Percentiles rank a stretch among this genome's conserved stretches.
Conservation (phyloP, 768 basidiomycete species). For the Leccinum incarnatum region DNA sequence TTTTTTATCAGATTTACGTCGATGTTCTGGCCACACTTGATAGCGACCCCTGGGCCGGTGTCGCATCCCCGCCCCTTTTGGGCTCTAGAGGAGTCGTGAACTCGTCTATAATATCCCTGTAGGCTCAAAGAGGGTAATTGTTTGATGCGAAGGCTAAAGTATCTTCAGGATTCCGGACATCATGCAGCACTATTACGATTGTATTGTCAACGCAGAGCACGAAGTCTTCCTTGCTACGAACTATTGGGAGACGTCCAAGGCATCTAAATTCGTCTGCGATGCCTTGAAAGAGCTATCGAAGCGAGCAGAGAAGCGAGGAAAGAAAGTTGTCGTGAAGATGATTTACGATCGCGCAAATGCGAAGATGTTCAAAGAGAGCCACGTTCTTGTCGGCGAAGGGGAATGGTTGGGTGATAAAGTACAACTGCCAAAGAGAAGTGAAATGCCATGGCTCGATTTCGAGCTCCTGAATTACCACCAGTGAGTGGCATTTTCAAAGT, state of each 20-base stretch:
- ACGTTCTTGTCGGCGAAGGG: conserved; percentile 43
- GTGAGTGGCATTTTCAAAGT: conserved; percentile 11
- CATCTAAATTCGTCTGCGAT: conserved; percentile 48
- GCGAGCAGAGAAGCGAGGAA: conserved; percentile 41
- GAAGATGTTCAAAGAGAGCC: conserved; percentile 47
- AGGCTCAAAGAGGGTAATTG: conserved; percentile 12
- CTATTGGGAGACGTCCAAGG: conserved; percentile 53
- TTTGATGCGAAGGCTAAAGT: conserved; percentile 9
- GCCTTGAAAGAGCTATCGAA: conserved; percentile 52
- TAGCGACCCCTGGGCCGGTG: conserved; percentile 49
- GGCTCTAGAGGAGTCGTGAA: conserved; percentile 63
- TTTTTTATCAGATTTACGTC: conserved; percentile 49
- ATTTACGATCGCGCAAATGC: conserved; percentile 67
- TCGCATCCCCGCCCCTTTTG: conserved; percentile 62
- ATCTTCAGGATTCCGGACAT: conserved; percentile 61
- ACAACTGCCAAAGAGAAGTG: conserved; percentile 48
- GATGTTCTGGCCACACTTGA: conserved; percentile 61
- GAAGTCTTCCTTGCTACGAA: conserved; percentile 72
- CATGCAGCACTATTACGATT: conserved; percentile 63
- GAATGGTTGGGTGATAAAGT: conserved; percentile 47
- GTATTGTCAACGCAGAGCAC: conserved; percentile 57
- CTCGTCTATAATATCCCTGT: conserved; percentile 57
- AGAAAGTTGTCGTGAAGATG: conserved; percentile 59
- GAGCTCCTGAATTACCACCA: conserved; percentile 59
- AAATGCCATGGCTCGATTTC: conserved; percentile 59